Percentiles rank a stretch among this genome's conserved stretches.
These are phyloP conservation scores for Mychonastes homosphaera DNA, from an alignment of 139 green algal species.

Conservation along the genomic window DNA sequence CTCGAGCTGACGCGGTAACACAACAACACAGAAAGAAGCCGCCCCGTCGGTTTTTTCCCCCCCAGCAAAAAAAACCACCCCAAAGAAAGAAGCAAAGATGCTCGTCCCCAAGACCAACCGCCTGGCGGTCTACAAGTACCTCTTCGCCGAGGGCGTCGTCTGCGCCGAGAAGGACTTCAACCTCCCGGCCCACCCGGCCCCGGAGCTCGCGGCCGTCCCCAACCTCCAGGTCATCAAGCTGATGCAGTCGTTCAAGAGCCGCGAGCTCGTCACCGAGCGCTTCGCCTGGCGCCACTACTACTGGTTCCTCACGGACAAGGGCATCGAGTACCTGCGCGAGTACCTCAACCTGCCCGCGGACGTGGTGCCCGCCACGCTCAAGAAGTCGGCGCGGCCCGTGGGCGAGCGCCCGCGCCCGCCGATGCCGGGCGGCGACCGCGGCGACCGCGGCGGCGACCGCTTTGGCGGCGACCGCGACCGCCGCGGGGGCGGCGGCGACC, in stretches of 20 bases:
- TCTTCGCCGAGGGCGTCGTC: constrained; percentile 98
- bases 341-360: constrained; percentile 96
- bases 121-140: constrained; percentile 98
- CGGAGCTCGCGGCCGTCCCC: constrained; percentile 66
- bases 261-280: constrained; percentile 90
- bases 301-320: constrained; percentile 97
- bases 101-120: constrained; percentile 98
- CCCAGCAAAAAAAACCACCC: too few relatives aligned
- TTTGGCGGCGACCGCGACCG: constrained; percentile 35
- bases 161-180: constrained; percentile 99
- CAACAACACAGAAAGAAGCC: too few relatives aligned
- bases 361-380: constrained; percentile 86
- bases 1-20: constrained; percentile 70
- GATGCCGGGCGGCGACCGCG: constrained; percentile 30
- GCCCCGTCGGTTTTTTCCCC: too few relatives aligned
- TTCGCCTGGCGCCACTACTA: constrained; percentile 99
- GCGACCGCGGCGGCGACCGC: constrained; percentile 34
- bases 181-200: constrained; percentile 85
- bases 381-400: constrained; percentile 78
- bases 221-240: constrained; percentile 98
- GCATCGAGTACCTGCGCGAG: constrained; percentile 96
- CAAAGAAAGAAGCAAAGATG: constrained; percentile 59
- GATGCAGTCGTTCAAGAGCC: constrained; percentile 95
- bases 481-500: constrained; percentile 9
- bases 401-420: constrained; percentile 16